phyloP scores from a whole-genome alignment of 805 yeast genomes.

The Kluyveromyces starmeri region DNA sequence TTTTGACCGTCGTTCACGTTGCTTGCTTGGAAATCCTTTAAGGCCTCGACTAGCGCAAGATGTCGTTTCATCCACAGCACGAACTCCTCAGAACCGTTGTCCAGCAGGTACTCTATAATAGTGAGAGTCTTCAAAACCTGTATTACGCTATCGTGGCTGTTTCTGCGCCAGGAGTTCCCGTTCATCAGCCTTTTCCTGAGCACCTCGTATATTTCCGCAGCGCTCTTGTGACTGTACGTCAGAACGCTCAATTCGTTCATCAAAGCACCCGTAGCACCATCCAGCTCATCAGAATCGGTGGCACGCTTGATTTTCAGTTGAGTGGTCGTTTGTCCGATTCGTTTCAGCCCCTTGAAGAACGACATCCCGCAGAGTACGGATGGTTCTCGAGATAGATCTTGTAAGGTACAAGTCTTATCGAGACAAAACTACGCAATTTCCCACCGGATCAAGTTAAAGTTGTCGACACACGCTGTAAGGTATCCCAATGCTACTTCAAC shows the following conservation, averaged over 20 bases:
- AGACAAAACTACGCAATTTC: no score
- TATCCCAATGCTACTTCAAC: no score
- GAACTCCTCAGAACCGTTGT: constrained; percentile 46
- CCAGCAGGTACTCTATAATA: constrained; percentile 40
- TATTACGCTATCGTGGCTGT: constrained; percentile 29
- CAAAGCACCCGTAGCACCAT: constrained; percentile 50
- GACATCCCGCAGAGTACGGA: no score
- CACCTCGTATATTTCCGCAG: constrained; percentile 33
- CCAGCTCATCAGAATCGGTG: constrained; percentile 40
- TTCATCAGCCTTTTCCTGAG: constrained; percentile 34
- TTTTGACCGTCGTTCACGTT: constrained; percentile 29
- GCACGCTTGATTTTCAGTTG: constrained; percentile 36
- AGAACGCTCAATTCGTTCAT: constrained; percentile 42
- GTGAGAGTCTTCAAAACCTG: constrained; percentile 44
- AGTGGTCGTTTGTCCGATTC: constrained; percentile 27
- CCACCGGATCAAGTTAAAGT: no score
- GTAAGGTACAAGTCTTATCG: no score
- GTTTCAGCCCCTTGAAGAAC: constrained; percentile 22
- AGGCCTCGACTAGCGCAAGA: constrained; percentile 25
- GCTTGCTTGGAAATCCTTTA: constrained; percentile 26
- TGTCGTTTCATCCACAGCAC: constrained; percentile 37
- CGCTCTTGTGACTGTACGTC: constrained; percentile 33
- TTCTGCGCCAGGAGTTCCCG: constrained; percentile 17
- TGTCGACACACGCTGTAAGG: no score
- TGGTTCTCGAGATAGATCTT: no score